These are phyloP conservation scores for Tillandsia leiboldiana DNA, from an alignment of 176 grass and related monocot species.

Conservation along the genomic window DNA sequence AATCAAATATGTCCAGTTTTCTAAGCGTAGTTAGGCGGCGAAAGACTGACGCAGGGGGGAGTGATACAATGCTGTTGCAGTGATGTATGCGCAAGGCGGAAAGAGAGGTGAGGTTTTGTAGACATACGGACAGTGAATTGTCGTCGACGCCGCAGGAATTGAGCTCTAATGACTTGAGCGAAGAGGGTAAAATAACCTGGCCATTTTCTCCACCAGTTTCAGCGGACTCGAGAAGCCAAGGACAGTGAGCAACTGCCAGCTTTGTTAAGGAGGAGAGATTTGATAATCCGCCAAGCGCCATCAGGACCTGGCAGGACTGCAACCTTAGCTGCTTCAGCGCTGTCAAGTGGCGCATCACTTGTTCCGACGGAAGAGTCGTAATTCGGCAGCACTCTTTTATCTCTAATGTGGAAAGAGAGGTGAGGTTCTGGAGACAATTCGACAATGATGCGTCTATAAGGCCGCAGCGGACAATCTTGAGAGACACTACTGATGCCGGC, in stretches of 20 bases:
- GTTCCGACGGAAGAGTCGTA: background rate
- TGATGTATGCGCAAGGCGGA: background rate
- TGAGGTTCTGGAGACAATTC: background rate
- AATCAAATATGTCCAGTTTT: background rate
- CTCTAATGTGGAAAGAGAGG: background rate
- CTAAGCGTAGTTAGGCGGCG: background rate
- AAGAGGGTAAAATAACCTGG: background rate
- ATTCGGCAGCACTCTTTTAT: background rate
- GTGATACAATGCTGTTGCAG: slow-evolving; percentile 2
- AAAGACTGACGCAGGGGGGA: background rate
- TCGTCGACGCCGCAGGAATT: slow-evolving; percentile 6
- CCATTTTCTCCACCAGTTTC: background rate
- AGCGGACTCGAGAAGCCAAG: background rate
- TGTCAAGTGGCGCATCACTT: slow-evolving; percentile 1
- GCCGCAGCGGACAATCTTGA: background rate
- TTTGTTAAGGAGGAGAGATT: background rate
- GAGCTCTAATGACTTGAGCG: background rate
- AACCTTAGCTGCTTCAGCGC: background rate
- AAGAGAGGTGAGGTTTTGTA: background rate
- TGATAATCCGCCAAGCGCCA: background rate
- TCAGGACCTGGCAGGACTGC: no score
- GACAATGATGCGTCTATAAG: background rate
- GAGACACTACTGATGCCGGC: background rate
- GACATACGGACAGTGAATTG: background rate
- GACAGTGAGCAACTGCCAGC: background rate